phyloP scores from a whole-genome alignment of 2,329 filamentous ascomycete species.

The Cladophialophora bantiana region DNA sequence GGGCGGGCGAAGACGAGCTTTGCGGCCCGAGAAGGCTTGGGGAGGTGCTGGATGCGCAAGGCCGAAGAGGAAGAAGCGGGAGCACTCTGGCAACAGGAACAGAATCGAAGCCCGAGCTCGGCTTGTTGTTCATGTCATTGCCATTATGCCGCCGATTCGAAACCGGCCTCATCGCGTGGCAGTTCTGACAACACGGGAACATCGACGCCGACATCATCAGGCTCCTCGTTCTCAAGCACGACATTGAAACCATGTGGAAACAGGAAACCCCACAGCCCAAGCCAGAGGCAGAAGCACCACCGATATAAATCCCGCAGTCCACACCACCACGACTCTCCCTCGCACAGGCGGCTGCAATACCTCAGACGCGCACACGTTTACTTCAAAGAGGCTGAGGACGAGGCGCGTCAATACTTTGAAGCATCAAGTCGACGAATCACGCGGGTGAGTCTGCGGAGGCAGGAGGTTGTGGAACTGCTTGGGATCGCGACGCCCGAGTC shows the following conservation, averaged over 20 bases:
- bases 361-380: constrained; percentile 1
- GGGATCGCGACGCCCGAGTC: constrained; percentile 9
- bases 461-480: constrained; percentile 7
- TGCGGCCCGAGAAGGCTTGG: constrained; percentile 26
- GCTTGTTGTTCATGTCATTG: not conserved
- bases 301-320: not conserved
- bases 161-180: not conserved
- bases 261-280: not conserved
- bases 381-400: constrained; percentile 13
- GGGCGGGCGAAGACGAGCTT: constrained; percentile 25
- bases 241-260: not conserved
- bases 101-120: not conserved
- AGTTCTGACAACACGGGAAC: not conserved
- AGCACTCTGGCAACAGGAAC: not conserved
- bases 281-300: not conserved
- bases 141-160: not conserved
- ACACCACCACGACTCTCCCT: not conserved
- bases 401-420: constrained; percentile 21
- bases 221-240: not conserved
- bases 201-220: not conserved
- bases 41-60: constrained; percentile 15
- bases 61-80: constrained; percentile 1
- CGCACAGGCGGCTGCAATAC: not conserved
- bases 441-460: constrained; percentile 11
- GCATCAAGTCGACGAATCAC: constrained; percentile 17